Evolutionary conservation across 345 rosid genomes (phyloP).

Genomic region (Lagerstroemia speciosa): DNA sequence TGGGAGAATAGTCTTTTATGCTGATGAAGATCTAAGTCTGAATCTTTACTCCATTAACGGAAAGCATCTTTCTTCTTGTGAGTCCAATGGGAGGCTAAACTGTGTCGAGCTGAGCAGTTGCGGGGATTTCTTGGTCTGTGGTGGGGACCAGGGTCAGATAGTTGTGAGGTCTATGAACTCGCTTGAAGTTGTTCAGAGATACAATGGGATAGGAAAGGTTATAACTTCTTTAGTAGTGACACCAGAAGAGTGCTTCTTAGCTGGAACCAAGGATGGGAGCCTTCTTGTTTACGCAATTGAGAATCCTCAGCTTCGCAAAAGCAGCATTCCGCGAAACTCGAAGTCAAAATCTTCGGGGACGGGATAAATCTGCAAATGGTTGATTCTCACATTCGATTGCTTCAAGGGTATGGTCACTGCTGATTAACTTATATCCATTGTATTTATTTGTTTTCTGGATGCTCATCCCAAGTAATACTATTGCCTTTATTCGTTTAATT

Average conservation of each 20-base stretch:
- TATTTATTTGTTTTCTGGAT: neutral
- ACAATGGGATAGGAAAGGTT: constrained; percentile 67
- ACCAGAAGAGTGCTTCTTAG: constrained; percentile 86
- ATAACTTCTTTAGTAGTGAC: constrained; percentile 76
- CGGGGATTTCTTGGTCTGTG: constrained; percentile 85
- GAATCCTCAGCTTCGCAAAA: constrained; percentile 58
- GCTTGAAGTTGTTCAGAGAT: constrained; percentile 68
- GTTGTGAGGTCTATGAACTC: constrained; percentile 87
- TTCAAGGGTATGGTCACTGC: neutral
- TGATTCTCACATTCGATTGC: neutral
- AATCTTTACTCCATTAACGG: constrained; percentile 89
- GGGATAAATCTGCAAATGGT: constrained; percentile 19
- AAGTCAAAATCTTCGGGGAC: constrained; percentile 38
- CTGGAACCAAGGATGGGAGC: constrained; percentile 90
- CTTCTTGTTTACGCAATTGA: constrained; percentile 90
- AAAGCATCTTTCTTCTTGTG: constrained; percentile 77
- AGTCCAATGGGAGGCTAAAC: constrained; percentile 88
- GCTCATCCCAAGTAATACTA: too few relatives aligned
- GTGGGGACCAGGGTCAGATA: constrained; percentile 94
- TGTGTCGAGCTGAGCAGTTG: constrained; percentile 80
- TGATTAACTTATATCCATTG: neutral
- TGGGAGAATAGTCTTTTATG: constrained; percentile 68
- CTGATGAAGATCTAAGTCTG: constrained; percentile 86
- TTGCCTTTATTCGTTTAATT: neutral
- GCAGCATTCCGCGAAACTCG: constrained; percentile 31